Evolutionary conservation across 306 rosid species (phyloP).

Genomic region (Prunus mongolica): DNA sequence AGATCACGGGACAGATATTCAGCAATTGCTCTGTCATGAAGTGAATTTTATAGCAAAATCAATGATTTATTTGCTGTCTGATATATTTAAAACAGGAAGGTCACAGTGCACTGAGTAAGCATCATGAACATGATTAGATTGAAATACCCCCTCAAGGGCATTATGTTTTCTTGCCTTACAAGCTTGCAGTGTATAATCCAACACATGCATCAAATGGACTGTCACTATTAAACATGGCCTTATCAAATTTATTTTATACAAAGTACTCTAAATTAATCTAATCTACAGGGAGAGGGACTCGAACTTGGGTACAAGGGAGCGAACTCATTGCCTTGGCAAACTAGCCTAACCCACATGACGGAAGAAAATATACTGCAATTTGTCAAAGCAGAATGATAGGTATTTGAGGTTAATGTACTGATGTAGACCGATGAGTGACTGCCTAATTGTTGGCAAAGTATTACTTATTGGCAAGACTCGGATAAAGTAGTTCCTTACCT

Average conservation of each 20-base stretch:
- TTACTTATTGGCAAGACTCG: too few relatives aligned
- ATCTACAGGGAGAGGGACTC: too few relatives aligned
- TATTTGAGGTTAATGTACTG: neutral
- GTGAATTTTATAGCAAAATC: neutral
- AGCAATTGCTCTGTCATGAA: constrained; percentile 63
- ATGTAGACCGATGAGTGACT: neutral
- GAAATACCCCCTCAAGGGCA: neutral
- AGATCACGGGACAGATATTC: constrained; percentile 83
- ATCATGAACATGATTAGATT: neutral
- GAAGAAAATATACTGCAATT: too few relatives aligned
- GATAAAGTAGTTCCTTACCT: neutral
- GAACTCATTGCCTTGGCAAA: too few relatives aligned
- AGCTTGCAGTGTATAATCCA: neutral
- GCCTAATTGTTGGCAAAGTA: too few relatives aligned
- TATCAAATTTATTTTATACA: neutral
- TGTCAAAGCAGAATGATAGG: neutral
- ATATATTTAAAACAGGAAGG: neutral
- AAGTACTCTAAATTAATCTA: too few relatives aligned
- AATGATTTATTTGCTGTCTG: neutral
- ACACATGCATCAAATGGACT: neutral
- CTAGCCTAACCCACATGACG: too few relatives aligned
- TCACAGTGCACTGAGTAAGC: neutral
- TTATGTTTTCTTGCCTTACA: neutral
- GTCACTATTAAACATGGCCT: neutral
- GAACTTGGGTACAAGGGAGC: too few relatives aligned